Base-by-base conservation (phyloP, 352 stramenopile species). In the Globisporangium carolinianum region DNA sequence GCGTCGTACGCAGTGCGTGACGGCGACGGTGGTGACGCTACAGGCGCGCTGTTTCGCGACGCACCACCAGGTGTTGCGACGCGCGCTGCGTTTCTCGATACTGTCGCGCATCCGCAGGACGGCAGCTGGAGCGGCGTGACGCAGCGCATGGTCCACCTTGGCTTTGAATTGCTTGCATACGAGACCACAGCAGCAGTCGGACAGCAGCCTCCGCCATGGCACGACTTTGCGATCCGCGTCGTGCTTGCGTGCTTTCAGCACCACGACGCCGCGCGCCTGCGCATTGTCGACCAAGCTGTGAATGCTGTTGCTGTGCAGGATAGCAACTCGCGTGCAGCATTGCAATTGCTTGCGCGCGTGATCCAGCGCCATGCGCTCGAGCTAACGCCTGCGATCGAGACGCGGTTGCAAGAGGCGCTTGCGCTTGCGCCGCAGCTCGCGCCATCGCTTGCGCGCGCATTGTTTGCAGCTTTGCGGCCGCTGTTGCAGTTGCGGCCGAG, bases 381-480 rank as follows among this genome's bases (percentile, higher is more conserved):
- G 10, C 57, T 86, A 7, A 60, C 62, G 36, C 64, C 63, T 8
- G 41, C 41, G 3, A 51, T 86, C n/a, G 55, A 65, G 32, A 53
- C 58, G 8, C 62, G 70, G 5, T 53, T 87, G 36, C 76, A 70
- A 3, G 75, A 84, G 55, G 76, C 69, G 36, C 61, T 87, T n/a
- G 76, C 85, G 55, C 79, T 82, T 47, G 59, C 85, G 3, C 74
- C 73, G 24, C 62, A 72, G 41, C 62, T 87, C 45, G 52, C 61
- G 5, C 55, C 71, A 4, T 47, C 53, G 14, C 66, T 69, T 24
- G 74, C 70, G 14, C 53, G 55, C 8, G 12, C 61, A 5, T 51
- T 85, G 7, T 63, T 87, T 2, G 51, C 60, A 0, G 72, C 72
- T 5, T 46, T 87, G 24, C 68, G 64, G 3, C 66, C 72, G 42